Evolutionary conservation across 176 grass and related monocot genomes (phyloP), one percentile per base, ranked within the genome.

Genomic region (Juncus effusus): DNA sequence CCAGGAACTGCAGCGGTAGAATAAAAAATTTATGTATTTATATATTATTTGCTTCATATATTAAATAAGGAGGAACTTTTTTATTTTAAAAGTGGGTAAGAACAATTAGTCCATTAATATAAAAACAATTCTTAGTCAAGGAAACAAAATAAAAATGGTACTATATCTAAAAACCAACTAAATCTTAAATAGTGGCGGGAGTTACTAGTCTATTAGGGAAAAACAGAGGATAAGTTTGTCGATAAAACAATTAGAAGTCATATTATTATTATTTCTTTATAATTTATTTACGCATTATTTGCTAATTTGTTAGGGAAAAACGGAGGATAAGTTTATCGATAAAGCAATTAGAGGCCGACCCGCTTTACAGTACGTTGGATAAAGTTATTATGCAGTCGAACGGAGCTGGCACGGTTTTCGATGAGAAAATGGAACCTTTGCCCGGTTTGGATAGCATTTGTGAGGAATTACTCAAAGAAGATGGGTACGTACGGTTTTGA

Each of bases 271-370:
- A 3, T 12, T 54, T 57, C 62, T 37, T 6, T 60, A 65, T 13
- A 39, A 47, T 63, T 75, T 42, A 6, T 35, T 44, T 10, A 47
- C 44, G 0, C 4, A 47, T 47, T 47, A 6, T 6, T 47, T 39
- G 39, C 13, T 44, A 56, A 70, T 38, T 19, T 42, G 11, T 55
- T 77, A 97, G 93, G 76, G 80, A 67, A 40, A 97, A 92, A 54
- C 76, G 83, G 61, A 88, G 85, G 77, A 92, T 97, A 76, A 74
- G 51, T 82, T 77, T 97, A 67, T 97, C 93, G 73, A 92, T 92
- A 52, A 97, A 74, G 65, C 93, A 92, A 72, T 40, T 97, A 71
- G 93, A 97, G 71, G 85, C 86, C 60, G 93, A 97, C 89, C 93
- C 93, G 83, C 47, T 96, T 10, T 45, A 91, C 67, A 83, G 82